Evolutionary conservation across 257 asterid species (phyloP), one percentile per base, ranked within the genome.

Genomic region (Forsythia viridissima): DNA sequence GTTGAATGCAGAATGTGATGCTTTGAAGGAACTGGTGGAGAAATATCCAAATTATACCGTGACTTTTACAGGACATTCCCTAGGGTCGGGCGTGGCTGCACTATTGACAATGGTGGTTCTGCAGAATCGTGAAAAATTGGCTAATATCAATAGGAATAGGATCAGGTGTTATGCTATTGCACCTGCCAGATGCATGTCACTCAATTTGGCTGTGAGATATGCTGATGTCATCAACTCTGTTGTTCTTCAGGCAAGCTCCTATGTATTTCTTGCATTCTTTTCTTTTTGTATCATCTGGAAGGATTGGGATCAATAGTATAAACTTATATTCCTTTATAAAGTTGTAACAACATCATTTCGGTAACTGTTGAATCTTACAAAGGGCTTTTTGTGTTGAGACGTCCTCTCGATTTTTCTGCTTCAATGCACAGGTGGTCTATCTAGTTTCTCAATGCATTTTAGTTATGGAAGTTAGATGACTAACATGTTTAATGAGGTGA

Each of bases 61-160:
- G 83, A 93, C 98, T 20, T 88, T 93, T 24, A 82, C 97, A 0
- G 97, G 98, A 8, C 98, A 93, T 80, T 93, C 98, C 6, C 82
- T 93, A 46, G 98, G 98, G 66, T 92, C 98, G 11, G 98, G 98
- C 24, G 96, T 92, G 90, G 98, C 98, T 2, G 90, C 96, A 4
- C 52, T 92, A 40, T 76, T 93, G 88, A 87, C 97, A 0, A 75
- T 93, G 67, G 91, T 93, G 77, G 89, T 89, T 86, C 91, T 90
- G 52, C 84, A 89, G 20, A 89, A 90, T 85, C 91, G 81, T 18
- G 91, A 85, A 69, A 86, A 81, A 74, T 74, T 93, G 87, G 96
- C 94, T 41, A 86, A 89, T 76, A 79, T 93, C 37, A 90, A 89
- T 18, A 89, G 93, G 91, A 90, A 84, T 78, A 90, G 92, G 84